Conservation (phyloP, 805 yeast genomes). For the Candida hungchunana region DNA sequence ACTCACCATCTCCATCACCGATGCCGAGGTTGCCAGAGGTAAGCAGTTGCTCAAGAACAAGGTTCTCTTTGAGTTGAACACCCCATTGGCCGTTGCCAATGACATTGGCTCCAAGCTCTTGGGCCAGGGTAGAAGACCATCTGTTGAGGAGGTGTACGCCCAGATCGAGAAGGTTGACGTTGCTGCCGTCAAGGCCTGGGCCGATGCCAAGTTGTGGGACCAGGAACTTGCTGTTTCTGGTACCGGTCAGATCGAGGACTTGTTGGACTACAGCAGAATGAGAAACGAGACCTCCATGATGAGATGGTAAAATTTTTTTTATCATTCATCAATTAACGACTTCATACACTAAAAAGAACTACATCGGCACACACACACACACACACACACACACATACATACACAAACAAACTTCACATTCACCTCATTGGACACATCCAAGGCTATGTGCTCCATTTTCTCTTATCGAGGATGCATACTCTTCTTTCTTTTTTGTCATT, state of each 20-base stretch:
- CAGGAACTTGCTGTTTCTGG: conserved; percentile 80
- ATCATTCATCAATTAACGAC: background rate
- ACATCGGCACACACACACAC: background rate
- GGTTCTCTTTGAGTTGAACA: conserved; percentile 45
- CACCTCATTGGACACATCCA: too few relatives aligned
- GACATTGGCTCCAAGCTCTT: conserved; percentile 58
- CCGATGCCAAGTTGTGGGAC: conserved; percentile 73
- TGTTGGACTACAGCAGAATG: conserved; percentile 79
- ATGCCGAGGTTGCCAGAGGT: conserved; percentile 75
- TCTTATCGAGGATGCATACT: too few relatives aligned
- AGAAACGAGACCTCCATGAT: conserved; percentile 88
- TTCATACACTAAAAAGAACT: background rate
- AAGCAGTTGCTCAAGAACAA: conserved; percentile 66
- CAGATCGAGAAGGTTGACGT: conserved; percentile 61
- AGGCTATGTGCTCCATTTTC: too few relatives aligned
- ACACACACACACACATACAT: background rate
- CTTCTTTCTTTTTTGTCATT: too few relatives aligned
- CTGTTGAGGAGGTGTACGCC: conserved; percentile 54
- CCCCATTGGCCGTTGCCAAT: conserved; percentile 48
- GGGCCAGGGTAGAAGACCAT: conserved; percentile 57
- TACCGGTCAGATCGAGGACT: conserved; percentile 81
- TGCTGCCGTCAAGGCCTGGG: conserved; percentile 66
- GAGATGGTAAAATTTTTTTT: conserved; percentile 66
- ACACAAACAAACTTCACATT: conserved; percentile 1
- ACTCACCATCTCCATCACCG: conserved; percentile 68